phyloP scores from a whole-genome alignment of 1,284 basidiomycete species.

The Boletus smithii region DNA sequence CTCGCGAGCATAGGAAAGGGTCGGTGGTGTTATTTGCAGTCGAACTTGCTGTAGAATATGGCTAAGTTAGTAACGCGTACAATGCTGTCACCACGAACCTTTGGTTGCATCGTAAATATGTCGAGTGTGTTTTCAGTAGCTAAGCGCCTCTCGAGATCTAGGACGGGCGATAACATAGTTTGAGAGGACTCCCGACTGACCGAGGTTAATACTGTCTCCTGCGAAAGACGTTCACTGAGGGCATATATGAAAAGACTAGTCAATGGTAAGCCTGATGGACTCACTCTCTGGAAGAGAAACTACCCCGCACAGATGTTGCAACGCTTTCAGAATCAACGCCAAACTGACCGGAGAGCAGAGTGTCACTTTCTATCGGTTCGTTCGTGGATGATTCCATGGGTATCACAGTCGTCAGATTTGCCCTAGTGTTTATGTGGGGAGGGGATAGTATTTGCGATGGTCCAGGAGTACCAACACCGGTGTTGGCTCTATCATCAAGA shows the following conservation, averaged over 20 bases:
- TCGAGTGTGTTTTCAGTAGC: conserved; percentile 82
- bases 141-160: conserved; percentile 80
- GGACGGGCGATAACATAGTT: conserved; percentile 49
- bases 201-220: conserved; percentile 56
- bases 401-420: conserved; percentile 42
- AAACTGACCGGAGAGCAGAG: conserved; percentile 26
- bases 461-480: conserved; percentile 39
- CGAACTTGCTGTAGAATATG: conserved; percentile 69
- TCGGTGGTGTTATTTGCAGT: conserved; percentile 85
- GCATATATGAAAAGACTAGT: conserved; percentile 3
- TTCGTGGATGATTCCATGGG: conserved; percentile 22
- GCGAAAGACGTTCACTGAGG: conserved; percentile 53
- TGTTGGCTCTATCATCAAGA: conserved; percentile 56
- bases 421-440: conserved; percentile 45
- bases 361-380: conserved; percentile 3
- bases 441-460: conserved; percentile 20
- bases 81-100: conserved; percentile 50
- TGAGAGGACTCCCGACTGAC: conserved; percentile 49
- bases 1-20: conserved; percentile 77
- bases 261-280: conserved; percentile 23
- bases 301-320: conserved; percentile 48
- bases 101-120: conserved; percentile 94
- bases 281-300: conserved; percentile 55
- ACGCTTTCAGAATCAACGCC: conserved; percentile 41
- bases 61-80: conserved; percentile 14